Evolutionary conservation across 768 basidiomycete species (phyloP), one percentile per base, ranked within the genome.

Genomic region (Auricularia heimuer): DNA sequence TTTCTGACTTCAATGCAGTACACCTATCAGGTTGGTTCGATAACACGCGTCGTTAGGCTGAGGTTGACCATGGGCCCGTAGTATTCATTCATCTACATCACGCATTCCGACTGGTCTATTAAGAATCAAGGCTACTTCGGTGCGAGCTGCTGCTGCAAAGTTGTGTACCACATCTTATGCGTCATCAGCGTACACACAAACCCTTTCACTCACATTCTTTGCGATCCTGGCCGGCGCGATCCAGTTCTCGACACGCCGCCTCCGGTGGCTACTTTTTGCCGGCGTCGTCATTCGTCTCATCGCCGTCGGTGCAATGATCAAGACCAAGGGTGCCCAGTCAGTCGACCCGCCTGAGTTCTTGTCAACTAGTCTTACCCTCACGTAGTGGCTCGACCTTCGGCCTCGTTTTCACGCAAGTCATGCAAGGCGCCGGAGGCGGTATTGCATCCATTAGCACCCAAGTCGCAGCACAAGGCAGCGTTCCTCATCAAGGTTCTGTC

Each of bases 391-490:
- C 56, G 14, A 60, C 56, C 24, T 29, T 35, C 34, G 56, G 74
- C 63, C 78, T 90, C 35, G 84, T 90, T 3, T 78, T 82, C 74
- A 83, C 82, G 24, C 89, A 92, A 68, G 73, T 90, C 62, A 77
- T 92, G 16, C 89, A 90, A 74, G 89, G 89, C 60, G 75, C 86
- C 8, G 89, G 89, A 18, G 89, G 89, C 14, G 89, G 88, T 16
- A 79, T 90, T 64, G 86, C 87, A 3, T 81, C 82, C 7, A 76
- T 84, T 51, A 71, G 82, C 3, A 73, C 79, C 1, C 84, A 84
- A 70, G 84, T 86, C 44, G 82, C 80, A 36, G 82, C 87, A 3
- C 88, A 89, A 70, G 87, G 86, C 3, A 76, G 82, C 11, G 88
- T 88, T 3, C 77, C 82, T 0, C 88, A 88, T 69, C 66, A 69